A percentile compares a stretch with the other conserved stretches of the same genome.
Conservation (phyloP, 108 stramenopile species). For the Cyclotella choctawhatcheeana region DNA sequence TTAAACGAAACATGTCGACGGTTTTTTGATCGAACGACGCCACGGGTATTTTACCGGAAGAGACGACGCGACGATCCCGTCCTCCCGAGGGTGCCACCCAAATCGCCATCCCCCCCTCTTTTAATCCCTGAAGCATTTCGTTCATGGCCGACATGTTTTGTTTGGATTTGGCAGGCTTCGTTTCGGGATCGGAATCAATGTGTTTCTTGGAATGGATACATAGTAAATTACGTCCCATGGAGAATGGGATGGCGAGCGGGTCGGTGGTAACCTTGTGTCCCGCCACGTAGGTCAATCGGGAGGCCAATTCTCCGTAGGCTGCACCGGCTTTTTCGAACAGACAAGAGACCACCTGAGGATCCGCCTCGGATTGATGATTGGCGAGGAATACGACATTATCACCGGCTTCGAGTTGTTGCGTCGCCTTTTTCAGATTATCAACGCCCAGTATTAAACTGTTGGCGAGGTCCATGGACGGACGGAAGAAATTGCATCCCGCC, state of each 20-base stretch:
- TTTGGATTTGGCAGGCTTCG: slow-evolving; percentile 82
- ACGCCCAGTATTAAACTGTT: slow-evolving; percentile 72
- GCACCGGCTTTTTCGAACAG: slow-evolving; percentile 73
- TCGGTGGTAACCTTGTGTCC: slow-evolving; percentile 97
- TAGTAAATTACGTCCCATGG: slow-evolving; percentile 93
- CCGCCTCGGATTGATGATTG: slow-evolving; percentile 97
- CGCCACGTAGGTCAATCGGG: slow-evolving; percentile 84
- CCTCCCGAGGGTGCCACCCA: slow-evolving; percentile 98
- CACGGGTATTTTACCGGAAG: slow-evolving; percentile 82
- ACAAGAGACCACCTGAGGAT: slow-evolving; percentile 90
- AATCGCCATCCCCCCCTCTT: slow-evolving; percentile 83
- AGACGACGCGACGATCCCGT: slow-evolving; percentile 86
- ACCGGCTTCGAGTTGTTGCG: slow-evolving; percentile 70
- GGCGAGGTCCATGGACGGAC: slow-evolving; percentile 82
- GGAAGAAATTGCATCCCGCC: slow-evolving; percentile 93
- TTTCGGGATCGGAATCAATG: slow-evolving; percentile 93
- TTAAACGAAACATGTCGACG: slow-evolving; percentile 95
- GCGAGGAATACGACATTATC: slow-evolving; percentile 95
- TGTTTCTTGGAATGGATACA: slow-evolving; percentile 98
- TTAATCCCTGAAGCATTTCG: slow-evolving; percentile 81
- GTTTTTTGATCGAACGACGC: slow-evolving; percentile 95
- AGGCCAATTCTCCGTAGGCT: slow-evolving; percentile 63
- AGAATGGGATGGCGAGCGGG: slow-evolving; percentile 93
- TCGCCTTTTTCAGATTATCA: slow-evolving; percentile 78
- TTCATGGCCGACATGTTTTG: slow-evolving; percentile 92